phyloP scores from a whole-genome alignment of 1,139 yeast species.

The Suhomyces bokatorum region DNA sequence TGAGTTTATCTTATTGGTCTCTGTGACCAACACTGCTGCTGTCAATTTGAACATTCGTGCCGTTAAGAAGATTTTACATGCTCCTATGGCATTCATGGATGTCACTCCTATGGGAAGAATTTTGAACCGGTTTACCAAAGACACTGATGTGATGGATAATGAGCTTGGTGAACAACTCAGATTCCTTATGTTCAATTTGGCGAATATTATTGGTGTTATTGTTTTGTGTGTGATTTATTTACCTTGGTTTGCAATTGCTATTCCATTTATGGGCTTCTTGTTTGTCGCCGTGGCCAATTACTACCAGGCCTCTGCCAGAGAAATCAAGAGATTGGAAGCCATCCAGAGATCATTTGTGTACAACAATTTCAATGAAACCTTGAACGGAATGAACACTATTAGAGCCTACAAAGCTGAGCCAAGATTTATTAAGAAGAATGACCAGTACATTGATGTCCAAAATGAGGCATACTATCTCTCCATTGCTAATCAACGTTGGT shows the following conservation, averaged over 20 bases:
- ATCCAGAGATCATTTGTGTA: slow-evolving; percentile 73
- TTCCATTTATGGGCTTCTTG: slow-evolving; percentile 40
- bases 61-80: slow-evolving; percentile 41
- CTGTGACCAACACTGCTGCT: slow-evolving; percentile 50
- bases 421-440: slow-evolving; percentile 54
- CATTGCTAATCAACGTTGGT: slow-evolving; percentile 78
- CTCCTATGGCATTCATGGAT: slow-evolving; percentile 62
- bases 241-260: slow-evolving; percentile 55
- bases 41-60: slow-evolving; percentile 41
- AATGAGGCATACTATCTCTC: slow-evolving; percentile 71
- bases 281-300: slow-evolving; percentile 44
- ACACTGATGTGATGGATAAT: slow-evolving; percentile 80
- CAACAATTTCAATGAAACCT: slow-evolving; percentile 73
- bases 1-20: slow-evolving; percentile 50
- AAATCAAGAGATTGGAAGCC: slow-evolving; percentile 81
- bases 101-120: slow-evolving; percentile 67
- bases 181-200: slow-evolving; percentile 48
- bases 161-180: slow-evolving; percentile 64
- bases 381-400: slow-evolving; percentile 71
- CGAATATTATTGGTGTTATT: slow-evolving; percentile 61
- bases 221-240: slow-evolving; percentile 69
- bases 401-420: slow-evolving; percentile 55
- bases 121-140: slow-evolving; percentile 71
- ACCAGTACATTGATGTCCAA: slow-evolving; percentile 55
- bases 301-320: slow-evolving; percentile 75